Evolutionary conservation across 2,329 filamentous ascomycete genomes (phyloP), one percentile per base, ranked within the genome.

Genomic region (Phoma herbarum): DNA sequence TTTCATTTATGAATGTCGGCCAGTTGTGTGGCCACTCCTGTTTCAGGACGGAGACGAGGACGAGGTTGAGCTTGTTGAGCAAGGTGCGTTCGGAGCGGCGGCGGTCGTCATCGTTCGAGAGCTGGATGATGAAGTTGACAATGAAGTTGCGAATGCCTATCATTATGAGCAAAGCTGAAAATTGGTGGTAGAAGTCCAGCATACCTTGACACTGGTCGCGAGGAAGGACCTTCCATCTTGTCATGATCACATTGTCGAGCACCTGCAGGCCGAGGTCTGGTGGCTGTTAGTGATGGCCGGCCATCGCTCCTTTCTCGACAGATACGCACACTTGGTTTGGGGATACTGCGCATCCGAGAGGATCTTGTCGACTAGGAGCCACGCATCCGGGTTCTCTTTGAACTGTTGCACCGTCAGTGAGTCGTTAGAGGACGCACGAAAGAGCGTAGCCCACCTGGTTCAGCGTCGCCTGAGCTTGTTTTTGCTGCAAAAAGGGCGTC

Each of bases 1-100:
- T 99, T 83, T 99, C 95, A 83, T 98, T 98, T 85, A 99, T 98
- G 80, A 99, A 99, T 20, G 93, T 97, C 11, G 96, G 95, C 95
- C 96, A 99, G 84, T 99, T 96, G 81, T 98, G 94, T 57, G 95
- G 95, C 95, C 95, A 99, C 80, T 99, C 95, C 81, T 99, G 95
- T 85, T 99, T 99, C 75, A 99, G 84, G 64, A 99, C 94, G 57
- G 93, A 97, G 70, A 99, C 92, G 64, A 99, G 90, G 58, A 98
- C 94, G 71, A 99, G 86, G 75, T 99, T 99, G 62, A 99, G 88
- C 84, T 99, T 99, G 86, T 98, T 98, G 75, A 99, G 84, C 60
- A 99, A 87, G 31, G 93, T 93, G 75, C 91, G 90, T 80, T 98
- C 90, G 70, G 86, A 83, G 77, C 89, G 90, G 68, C 97, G 84